Evolutionary conservation across 75 land plant genomes (phyloP), one percentile per base, ranked within the genome.

Genomic region (Gnetum montanum): DNA sequence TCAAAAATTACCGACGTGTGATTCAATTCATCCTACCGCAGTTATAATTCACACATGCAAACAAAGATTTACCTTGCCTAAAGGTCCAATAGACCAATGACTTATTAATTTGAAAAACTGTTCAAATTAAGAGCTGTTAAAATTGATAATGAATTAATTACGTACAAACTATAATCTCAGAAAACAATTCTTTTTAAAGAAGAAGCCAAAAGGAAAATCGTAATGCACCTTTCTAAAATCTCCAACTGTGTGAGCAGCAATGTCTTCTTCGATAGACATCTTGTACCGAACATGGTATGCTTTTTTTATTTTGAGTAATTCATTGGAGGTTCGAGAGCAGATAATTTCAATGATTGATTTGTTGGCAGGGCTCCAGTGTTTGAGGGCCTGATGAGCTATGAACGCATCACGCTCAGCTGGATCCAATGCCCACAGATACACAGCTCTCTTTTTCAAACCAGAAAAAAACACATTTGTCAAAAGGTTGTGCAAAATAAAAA

Each of bases 371-470:
- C 22, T 29, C 23, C 57, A 29, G 43, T 57, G 72, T 54, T 26
- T 43, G 8, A 63, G 33, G 16, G 79, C 68, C 6, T 52, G 43
- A 38, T 67, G 44, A 8, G 68, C 49, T 57, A 81, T 51, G 3
- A 72, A 71, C 16, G 92, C 92, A 57, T 87, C 92, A 45, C 88
- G 65, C 35, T 87, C 90, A 60, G 82, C 88, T 24, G 92, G 85
- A 55, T 81, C 78, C 73, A 71, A 69, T 23, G 71, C 60, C 89
- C 89, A 84, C 1, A 71, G 73, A 46, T 77, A 70, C 31, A 77
- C 56, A 15, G 78, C 74, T 47, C 70, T 65, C 95, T 89, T 51
- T 59, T 34, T 12, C 19, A 13, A 54, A n/a, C n/a, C n/a, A n/a
- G n/a, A n/a, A n/a, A 62, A 3, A 61, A 33, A 41, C 7, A 47